These are phyloP conservation scores for Agrocybe praecox DNA, from an alignment of 768 basidiomycete genomes.

Conservation along the genomic window DNA sequence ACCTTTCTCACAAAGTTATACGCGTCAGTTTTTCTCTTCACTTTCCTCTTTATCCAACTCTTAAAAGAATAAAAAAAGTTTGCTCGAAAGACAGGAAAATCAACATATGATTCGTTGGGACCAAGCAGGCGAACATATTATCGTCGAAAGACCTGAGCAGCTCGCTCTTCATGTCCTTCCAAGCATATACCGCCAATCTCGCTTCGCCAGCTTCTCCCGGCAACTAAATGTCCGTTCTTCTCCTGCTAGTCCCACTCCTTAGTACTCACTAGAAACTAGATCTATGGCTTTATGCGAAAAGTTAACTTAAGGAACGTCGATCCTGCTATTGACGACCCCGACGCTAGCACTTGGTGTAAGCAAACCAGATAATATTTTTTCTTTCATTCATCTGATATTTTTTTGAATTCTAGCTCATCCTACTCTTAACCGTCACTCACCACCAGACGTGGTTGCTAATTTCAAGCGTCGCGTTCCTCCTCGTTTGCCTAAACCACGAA, in stretches of 20 bases:
- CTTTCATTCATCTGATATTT: slow-evolving; percentile 8
- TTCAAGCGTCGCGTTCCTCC: slow-evolving; percentile 96
- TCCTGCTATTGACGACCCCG: slow-evolving; percentile 92
- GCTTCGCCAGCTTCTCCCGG: slow-evolving; percentile 96
- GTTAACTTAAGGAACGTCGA: slow-evolving; percentile 95
- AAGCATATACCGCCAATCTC: slow-evolving; percentile 92
- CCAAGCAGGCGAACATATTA: slow-evolving; percentile 90
- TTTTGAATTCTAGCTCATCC: slow-evolving; percentile 73
- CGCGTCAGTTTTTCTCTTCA: slow-evolving; percentile 78
- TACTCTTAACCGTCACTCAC: slow-evolving; percentile 88
- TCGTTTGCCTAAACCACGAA: slow-evolving; percentile 85
- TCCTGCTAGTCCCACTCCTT: slow-evolving; percentile 19
- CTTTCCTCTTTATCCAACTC: not conserved
- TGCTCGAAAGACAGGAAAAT: slow-evolving; percentile 90
- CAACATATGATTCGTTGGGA: slow-evolving; percentile 99
- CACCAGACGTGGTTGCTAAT: slow-evolving; percentile 87
- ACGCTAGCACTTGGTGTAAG: slow-evolving; percentile 97
- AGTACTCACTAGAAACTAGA: slow-evolving; percentile 45
- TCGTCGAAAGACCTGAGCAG: slow-evolving; percentile 92
- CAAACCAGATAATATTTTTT: slow-evolving; percentile 24
- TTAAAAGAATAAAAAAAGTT: slow-evolving; percentile 42
- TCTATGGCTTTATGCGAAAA: slow-evolving; percentile 99
- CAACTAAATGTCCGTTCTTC: slow-evolving; percentile 84
- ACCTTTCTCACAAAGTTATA: slow-evolving; percentile 98
- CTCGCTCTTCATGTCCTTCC: slow-evolving; percentile 93